Percentiles rank a stretch among this genome's conserved stretches.
These are phyloP conservation scores for Flaveria robusta DNA, from an alignment of 129 eudicot species.

Conservation along the genomic window DNA sequence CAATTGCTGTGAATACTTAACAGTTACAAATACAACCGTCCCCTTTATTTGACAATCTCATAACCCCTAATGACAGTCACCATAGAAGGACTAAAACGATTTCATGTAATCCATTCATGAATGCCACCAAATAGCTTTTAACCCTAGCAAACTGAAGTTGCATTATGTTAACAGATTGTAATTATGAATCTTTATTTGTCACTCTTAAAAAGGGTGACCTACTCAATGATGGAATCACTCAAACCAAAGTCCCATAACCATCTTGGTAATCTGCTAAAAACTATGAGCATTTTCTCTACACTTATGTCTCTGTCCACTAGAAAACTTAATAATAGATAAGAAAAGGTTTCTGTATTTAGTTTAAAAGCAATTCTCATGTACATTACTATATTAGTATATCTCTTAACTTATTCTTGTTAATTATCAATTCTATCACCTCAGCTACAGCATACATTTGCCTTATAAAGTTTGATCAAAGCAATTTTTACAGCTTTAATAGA, in stretches of 20 bases:
- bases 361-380: background rate
- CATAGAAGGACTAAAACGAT: background rate
- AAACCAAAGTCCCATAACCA: background rate
- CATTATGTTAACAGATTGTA: background rate
- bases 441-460: background rate
- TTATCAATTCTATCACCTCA: too few species aligned
- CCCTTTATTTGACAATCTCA: background rate
- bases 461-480: background rate
- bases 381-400: background rate
- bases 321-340: background rate
- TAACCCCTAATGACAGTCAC: background rate
- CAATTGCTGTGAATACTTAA: background rate
- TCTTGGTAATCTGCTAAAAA: background rate
- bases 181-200: background rate
- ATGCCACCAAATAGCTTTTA: background rate
- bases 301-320: background rate
- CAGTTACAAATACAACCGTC: background rate
- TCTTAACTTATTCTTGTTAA: too few species aligned
- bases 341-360: background rate
- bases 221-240: background rate
- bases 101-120: background rate
- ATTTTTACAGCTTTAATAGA: background rate
- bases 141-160: background rate
- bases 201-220: background rate
- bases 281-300: background rate